Base-by-base conservation (phyloP, 176 grass and related monocot species). In the Bolboschoenus planiculmis region DNA sequence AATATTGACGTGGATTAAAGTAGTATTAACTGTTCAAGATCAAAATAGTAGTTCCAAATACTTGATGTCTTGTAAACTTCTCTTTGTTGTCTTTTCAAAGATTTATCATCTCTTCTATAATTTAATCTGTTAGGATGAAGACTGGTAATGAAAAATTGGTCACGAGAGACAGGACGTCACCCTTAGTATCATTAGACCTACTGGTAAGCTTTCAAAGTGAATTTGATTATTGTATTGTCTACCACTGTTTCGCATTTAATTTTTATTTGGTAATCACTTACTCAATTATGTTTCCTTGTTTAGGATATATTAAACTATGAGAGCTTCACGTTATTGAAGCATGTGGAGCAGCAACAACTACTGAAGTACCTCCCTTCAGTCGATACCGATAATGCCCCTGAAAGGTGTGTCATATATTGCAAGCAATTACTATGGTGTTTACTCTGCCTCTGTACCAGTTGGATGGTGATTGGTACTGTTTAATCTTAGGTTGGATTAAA, bases 221-320 rank as follows among this genome's bases (percentile, higher is more conserved):
- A 74, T 48, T 39, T 80, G 37, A 27, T 37, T 43, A 48, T 42
- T 80, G 20, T 80, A 61, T 58, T 10, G 44, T 74, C 37, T 82
- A 7, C 47, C 51, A 33, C 2, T 9, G 26, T 31, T 54, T 73
- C 34, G 11, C 30, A 44, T 56, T 23, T 40, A 16, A 16, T 43
- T 42, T 57, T 58, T 20, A 62, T 83, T 77, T 15, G 20, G 50
- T 21, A 14, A 10, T 80, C 48, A 35, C 70, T 27, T 64, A 27
- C 35, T 62, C 14, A 81, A 64, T 20, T 87, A 24, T 74, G 26
- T 87, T 63, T 61, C 31, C 54, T 36, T 78, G n/a, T 79, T 50
- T 80, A 90, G 88, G 79, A 80, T 57, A 47, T 90, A 27, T 46
- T 86, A 40, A 90, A 86, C 81, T 81, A 62, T 63, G 88, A 90